A percentile compares a stretch with the other conserved stretches of the same genome.
Evolutionary conservation across 73 alveolate species (phyloP).

Genomic region (Paramecium octaurelia): DNA sequence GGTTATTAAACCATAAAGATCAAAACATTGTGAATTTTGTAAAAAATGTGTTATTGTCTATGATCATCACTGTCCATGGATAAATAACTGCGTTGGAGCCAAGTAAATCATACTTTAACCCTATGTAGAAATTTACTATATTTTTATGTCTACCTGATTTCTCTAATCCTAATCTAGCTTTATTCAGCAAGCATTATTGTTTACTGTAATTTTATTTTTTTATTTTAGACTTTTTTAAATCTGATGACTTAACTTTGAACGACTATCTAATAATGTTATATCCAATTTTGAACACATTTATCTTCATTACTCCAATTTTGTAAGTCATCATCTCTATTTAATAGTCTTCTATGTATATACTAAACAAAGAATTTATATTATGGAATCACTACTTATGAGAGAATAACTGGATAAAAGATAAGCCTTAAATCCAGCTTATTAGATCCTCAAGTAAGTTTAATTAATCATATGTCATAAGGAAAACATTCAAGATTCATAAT

Average conservation of each 20-base stretch:
- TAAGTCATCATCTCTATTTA: neutral
- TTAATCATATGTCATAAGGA: neutral
- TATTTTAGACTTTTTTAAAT: neutral
- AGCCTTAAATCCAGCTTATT: neutral
- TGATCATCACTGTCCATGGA: conserved; percentile 69
- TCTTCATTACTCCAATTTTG: neutral
- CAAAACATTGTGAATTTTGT: conserved; percentile 60
- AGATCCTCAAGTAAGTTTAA: neutral
- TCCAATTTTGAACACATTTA: neutral
- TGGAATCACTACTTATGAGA: conserved; percentile 32
- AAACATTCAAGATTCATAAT: neutral
- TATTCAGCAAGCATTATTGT: neutral
- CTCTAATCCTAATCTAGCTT: neutral
- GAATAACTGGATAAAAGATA: neutral
- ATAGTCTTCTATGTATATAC: neutral
- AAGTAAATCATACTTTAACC: neutral
- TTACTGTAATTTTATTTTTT: neutral
- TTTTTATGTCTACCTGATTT: neutral
- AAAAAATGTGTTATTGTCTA: conserved; percentile 48
- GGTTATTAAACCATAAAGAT: conserved; percentile 51
- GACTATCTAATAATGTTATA: neutral
- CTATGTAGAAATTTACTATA: neutral
- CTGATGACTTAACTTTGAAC: neutral
- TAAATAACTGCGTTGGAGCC: conserved; percentile 64
- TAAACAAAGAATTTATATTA: neutral